Evolutionary conservation across 192 early-diverging fungal species (phyloP).

Genomic region (Entomortierella lignicola): DNA sequence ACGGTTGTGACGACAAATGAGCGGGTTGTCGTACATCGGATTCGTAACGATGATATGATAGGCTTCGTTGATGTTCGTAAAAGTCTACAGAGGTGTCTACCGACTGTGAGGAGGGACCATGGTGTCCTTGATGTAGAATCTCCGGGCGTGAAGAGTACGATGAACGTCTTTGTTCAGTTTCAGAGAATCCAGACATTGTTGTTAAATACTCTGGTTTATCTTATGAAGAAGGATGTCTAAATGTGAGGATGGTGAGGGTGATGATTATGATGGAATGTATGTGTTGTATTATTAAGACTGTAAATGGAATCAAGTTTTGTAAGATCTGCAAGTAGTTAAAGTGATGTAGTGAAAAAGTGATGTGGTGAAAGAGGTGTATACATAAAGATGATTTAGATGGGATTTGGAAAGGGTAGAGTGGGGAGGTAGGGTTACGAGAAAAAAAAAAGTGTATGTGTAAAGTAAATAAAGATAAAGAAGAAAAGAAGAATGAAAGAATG

Average conservation of each 20-base stretch:
- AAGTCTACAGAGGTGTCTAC: background rate
- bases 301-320: background rate
- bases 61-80: conserved; percentile 22
- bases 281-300: background rate
- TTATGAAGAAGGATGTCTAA: background rate
- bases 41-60: conserved; percentile 8
- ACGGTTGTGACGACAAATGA: background rate
- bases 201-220: background rate
- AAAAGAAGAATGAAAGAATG: background rate
- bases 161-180: background rate
- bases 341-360: background rate
- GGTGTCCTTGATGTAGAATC: background rate
- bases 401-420: too few relatives aligned
- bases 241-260: background rate
- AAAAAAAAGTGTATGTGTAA: background rate
- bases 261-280: conserved; percentile 3
- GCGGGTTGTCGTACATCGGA: background rate
- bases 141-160: conserved; percentile 4
- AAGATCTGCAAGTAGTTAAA: background rate
- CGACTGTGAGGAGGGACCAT: background rate
- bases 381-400: background rate
- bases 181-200: background rate
- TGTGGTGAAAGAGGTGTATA: background rate
- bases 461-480: background rate
- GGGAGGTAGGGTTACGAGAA: background rate